Evolutionary conservation across 345 rosid species (phyloP).

Genomic region (Bruguiera gymnorhiza): DNA sequence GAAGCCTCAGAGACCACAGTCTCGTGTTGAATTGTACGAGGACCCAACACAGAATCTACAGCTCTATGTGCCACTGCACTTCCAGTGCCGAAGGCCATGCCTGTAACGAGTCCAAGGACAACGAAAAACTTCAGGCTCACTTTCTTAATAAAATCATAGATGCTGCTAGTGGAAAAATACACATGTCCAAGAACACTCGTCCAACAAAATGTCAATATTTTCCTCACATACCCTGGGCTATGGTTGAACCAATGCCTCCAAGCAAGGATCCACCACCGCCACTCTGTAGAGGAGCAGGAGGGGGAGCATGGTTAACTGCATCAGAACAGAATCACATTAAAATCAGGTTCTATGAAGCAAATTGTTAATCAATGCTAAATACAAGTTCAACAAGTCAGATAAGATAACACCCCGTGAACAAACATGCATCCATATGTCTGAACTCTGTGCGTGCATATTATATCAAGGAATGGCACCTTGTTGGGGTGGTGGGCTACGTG

Average conservation of each 20-base stretch:
- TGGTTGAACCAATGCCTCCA: conserved; percentile 93
- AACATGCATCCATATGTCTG: too few species aligned
- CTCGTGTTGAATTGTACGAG: conserved; percentile 90
- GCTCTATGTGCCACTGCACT: conserved; percentile 96
- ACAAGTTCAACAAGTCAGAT: too few species aligned
- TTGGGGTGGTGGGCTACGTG: conserved; percentile 54
- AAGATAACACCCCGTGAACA: too few species aligned
- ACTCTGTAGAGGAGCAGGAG: conserved; percentile 71
- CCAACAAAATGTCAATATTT: not conserved
- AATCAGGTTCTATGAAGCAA: too few species aligned
- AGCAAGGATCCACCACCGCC: conserved; percentile 66
- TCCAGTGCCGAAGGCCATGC: conserved; percentile 96
- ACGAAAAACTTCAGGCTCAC: not conserved
- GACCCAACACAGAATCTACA: conserved; percentile 90
- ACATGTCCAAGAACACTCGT: not conserved
- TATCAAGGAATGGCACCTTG: conserved; percentile 32
- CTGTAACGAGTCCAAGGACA: conserved; percentile 25
- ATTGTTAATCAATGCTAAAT: too few species aligned
- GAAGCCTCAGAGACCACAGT: conserved; percentile 51
- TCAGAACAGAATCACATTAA: conserved; percentile 5
- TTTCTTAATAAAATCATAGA: too few species aligned
- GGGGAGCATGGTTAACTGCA: conserved; percentile 75
- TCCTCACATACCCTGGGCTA: conserved; percentile 78
- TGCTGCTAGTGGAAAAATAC: not conserved
- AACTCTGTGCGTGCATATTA: too few species aligned